Evolutionary conservation across 1,139 yeast genomes (phyloP).

Genomic region (Pichia sp.): DNA sequence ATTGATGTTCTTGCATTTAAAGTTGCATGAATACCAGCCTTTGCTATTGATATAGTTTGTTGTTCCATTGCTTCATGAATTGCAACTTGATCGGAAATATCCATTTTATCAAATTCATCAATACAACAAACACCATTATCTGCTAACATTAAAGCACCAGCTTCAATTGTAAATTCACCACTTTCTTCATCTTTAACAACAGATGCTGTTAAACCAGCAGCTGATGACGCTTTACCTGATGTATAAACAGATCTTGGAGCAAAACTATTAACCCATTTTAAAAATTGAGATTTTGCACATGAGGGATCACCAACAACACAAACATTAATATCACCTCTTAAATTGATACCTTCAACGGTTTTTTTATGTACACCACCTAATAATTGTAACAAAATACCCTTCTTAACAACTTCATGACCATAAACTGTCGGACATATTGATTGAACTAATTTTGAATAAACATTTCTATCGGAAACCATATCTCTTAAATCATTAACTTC

Average conservation of each 20-base stretch:
- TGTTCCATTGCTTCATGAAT: slow-evolving; percentile 99
- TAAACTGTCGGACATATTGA: slow-evolving; percentile 96
- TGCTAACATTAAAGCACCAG: slow-evolving; percentile 98
- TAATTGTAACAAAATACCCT: slow-evolving; percentile 82
- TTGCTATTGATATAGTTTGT: slow-evolving; percentile 95
- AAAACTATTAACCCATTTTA: slow-evolving; percentile 87
- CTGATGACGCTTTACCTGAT: slow-evolving; percentile 97
- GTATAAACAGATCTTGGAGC: slow-evolving; percentile 95
- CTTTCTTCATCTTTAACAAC: slow-evolving; percentile 97
- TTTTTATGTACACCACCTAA: slow-evolving; percentile 95
- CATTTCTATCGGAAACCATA: slow-evolving; percentile 87
- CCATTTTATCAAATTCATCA: slow-evolving; percentile 99
- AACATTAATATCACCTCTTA: slow-evolving; percentile 95
- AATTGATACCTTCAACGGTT: slow-evolving; percentile 89
- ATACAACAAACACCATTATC: slow-evolving; percentile 98
- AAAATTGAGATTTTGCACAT: slow-evolving; percentile 92
- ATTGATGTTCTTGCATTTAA: slow-evolving; percentile 93
- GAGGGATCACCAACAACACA: slow-evolving; percentile 99
- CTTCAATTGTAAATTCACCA: slow-evolving; percentile 96
- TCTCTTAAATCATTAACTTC: slow-evolving; percentile 80
- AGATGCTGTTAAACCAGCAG: slow-evolving; percentile 98
- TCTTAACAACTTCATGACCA: slow-evolving; percentile 92
- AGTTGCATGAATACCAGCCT: slow-evolving; percentile 98
- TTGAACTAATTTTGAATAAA: slow-evolving; percentile 77
- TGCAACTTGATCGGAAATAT: slow-evolving; percentile 90